Base-by-base conservation (phyloP, 2,329 filamentous ascomycete genomes). In the Fusarium solani-melongenae region DNA sequence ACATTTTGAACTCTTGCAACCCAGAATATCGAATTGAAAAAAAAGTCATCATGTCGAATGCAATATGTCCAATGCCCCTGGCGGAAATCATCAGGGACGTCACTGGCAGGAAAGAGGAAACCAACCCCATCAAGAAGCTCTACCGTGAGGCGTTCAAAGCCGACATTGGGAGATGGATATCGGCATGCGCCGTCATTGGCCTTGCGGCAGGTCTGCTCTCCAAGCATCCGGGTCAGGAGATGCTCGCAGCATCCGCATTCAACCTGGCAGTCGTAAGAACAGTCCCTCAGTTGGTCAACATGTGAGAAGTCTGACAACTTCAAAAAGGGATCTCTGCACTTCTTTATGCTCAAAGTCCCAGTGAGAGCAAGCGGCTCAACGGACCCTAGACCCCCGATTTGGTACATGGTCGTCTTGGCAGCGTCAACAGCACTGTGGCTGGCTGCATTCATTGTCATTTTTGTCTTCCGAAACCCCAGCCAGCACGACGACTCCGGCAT, bases 171-270 rank as follows among this genome's bases (percentile, higher is more conserved):
- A 70, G 66, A 41, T 73, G 72, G 60, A 60, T 75, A 57, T 44
- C 62, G 31, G 56, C 72, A 5, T 67, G 63, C 31, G 64, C 55
- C 6, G 66, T 71, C 14, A 44, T 73, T 7, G 72, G 72, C 3
- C 66, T 75, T 14, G 22, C 72, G 14, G 72, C 72, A 0, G 72
- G 69, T 15, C 59, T 75, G 53, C 67, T 75, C n/a, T 75, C 72
- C 22, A 72, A 73, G 36, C 31, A 64, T 3, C 69, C 69, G 2
- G 51, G 22, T 4, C 44, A 62, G n/a, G 53, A 53, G 14, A 17
- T 73, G 8, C 53, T 73, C 9, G 67, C 57, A 27, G 70, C 71
- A 10, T 57, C 70, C 12, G 57, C 61, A 7, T 73, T 62, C 14
- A 73, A 73, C 24, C 62, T 73, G 6, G 67, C 44, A 59, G 57